Conservation (phyloP, 1,284 basidiomycete genomes). For the Dichomitus squalens region DNA sequence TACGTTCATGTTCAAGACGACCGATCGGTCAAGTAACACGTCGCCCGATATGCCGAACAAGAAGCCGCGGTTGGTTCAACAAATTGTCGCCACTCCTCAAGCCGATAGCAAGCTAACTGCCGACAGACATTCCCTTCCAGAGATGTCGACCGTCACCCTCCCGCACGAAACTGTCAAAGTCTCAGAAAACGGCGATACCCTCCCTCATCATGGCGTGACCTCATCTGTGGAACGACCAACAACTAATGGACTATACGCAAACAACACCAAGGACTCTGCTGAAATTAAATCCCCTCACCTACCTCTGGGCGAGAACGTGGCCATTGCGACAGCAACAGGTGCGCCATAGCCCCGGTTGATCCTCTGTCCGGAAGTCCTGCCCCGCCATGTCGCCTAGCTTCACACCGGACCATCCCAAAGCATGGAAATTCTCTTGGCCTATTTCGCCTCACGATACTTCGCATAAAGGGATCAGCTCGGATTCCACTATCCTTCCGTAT, state of each 20-base stretch:
- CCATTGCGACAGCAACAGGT: slow-evolving; percentile 52
- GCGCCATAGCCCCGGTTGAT: slow-evolving; percentile 45
- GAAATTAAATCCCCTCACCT: slow-evolving; percentile 65
- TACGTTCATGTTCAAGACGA: slow-evolving; percentile 43
- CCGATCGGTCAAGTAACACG: slow-evolving; percentile 62
- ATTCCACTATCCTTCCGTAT: slow-evolving; percentile 14
- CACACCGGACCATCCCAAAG: slow-evolving; percentile 9
- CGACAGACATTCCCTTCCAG: slow-evolving; percentile 38
- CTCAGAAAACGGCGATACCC: slow-evolving; percentile 25
- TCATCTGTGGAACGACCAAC: slow-evolving; percentile 17
- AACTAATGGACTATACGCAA: slow-evolving; percentile 38
- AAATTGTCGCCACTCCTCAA: slow-evolving; percentile 17
- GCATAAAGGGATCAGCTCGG: slow-evolving; percentile 16
- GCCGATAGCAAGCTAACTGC: slow-evolving; percentile 35
- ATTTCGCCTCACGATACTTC: slow-evolving; percentile 22
- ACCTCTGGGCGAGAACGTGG: slow-evolving; percentile 64
- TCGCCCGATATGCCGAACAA: slow-evolving; percentile 77
- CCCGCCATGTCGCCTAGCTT: neutral
- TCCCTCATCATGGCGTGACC: slow-evolving; percentile 13
- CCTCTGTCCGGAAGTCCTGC: neutral
- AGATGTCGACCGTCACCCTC: slow-evolving; percentile 18
- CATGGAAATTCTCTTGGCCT: slow-evolving; percentile 9
- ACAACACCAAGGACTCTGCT: slow-evolving; percentile 43
- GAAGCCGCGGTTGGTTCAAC: slow-evolving; percentile 56
- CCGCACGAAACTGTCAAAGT: slow-evolving; percentile 23